These are phyloP conservation scores for Astrothelium macrocarpum DNA, from an alignment of 495 filamentous ascomycete genomes.

Conservation along the genomic window DNA sequence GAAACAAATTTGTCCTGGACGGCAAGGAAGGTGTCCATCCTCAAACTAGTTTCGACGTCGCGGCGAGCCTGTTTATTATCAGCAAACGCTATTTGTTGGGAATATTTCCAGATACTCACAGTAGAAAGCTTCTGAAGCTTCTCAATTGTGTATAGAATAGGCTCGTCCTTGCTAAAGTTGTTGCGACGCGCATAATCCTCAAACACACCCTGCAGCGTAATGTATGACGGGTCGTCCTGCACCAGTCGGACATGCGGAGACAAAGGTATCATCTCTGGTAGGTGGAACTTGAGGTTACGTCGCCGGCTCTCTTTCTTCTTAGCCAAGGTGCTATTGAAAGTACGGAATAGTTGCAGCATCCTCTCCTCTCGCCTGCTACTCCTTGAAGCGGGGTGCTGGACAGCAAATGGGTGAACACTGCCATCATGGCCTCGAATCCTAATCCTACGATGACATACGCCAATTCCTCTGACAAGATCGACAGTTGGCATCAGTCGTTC, in stretches of 20 bases:
- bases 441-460: conserved; percentile 79
- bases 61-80: conserved; percentile 42
- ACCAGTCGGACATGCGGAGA: conserved; percentile 89
- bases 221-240: conserved; percentile 89
- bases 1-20: conserved; percentile 90
- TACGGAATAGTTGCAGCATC: conserved; percentile 93
- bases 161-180: conserved; percentile 86
- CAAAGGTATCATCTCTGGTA: conserved; percentile 88
- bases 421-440: conserved; percentile 98
- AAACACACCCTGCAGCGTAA: conserved; percentile 85
- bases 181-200: conserved; percentile 88
- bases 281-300: conserved; percentile 88
- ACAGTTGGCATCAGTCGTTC: conserved; percentile 93
- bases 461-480: conserved; percentile 78
- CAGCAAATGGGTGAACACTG: conserved; percentile 85
- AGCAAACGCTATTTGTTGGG: conserved; percentile 11
- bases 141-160: conserved; percentile 88
- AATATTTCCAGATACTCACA: conserved; percentile 12
- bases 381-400: conserved; percentile 87
- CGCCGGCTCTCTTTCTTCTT: conserved; percentile 91
- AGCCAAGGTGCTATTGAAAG: conserved; percentile 81
- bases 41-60: conserved; percentile 50
- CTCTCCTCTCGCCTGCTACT: conserved; percentile 90
- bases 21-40: conserved; percentile 76
- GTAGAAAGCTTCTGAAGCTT: conserved; percentile 61